phyloP scores from a whole-genome alignment of 371 early-diverging fungal genomes.

The Mucor indicus region DNA sequence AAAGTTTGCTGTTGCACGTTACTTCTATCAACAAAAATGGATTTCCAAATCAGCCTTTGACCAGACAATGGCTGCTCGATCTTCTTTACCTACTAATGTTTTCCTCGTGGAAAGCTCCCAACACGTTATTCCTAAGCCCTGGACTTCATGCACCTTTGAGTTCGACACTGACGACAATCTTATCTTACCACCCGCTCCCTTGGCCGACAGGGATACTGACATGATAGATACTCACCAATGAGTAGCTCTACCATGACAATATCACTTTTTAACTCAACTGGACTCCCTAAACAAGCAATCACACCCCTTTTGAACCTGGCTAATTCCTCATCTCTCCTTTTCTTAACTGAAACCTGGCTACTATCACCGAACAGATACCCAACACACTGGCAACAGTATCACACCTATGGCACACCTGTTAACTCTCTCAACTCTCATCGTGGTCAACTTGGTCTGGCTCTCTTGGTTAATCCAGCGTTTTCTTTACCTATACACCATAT shows the following conservation, averaged over 20 bases:
- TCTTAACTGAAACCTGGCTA: not conserved
- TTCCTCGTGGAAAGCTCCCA: too few relatives aligned
- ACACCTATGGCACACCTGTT: not conserved
- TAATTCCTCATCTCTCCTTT: not conserved
- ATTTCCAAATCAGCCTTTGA: not conserved
- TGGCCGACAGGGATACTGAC: too few relatives aligned
- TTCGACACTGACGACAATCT: too few relatives aligned
- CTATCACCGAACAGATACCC: not conserved
- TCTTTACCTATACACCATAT: not conserved
- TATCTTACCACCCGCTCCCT: too few relatives aligned
- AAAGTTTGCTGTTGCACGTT: conserved; percentile 1
- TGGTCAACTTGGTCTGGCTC: not conserved
- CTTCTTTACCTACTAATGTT: too few relatives aligned
- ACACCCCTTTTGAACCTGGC: not conserved
- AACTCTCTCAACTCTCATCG: not conserved
- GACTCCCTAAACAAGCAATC: not conserved
- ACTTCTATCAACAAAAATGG: conserved; percentile 3
- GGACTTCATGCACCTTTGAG: too few relatives aligned
- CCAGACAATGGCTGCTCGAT: not conserved
- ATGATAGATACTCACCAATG: not conserved
- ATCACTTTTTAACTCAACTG: not conserved
- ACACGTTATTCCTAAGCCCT: too few relatives aligned
- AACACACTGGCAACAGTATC: not conserved
- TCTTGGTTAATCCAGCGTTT: not conserved
- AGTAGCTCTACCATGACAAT: not conserved